Percentiles rank a stretch among this genome's conserved stretches.
phyloP scores from a whole-genome alignment of 176 grass and related monocot species.

The Musa schizocarpa region DNA sequence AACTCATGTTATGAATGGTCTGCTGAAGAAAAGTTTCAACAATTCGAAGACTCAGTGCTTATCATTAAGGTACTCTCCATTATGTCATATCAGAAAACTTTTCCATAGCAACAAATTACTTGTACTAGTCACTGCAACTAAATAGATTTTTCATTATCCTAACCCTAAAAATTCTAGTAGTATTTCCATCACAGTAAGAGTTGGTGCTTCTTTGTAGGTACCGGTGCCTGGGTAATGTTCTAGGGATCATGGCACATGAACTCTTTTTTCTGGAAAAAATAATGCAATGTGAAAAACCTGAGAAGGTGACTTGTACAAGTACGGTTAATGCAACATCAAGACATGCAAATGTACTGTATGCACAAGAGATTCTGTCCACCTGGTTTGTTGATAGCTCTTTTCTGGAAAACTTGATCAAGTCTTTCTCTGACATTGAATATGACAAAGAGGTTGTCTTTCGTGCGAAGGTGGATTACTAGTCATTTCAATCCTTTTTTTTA shows the following conservation, averaged over 20 bases:
- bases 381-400: slow-evolving; percentile 43
- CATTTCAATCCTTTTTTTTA: background rate
- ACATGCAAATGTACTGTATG: slow-evolving; percentile 24
- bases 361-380: slow-evolving; percentile 29
- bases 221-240: slow-evolving; percentile 48
- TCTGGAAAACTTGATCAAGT: slow-evolving; percentile 40
- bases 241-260: slow-evolving; percentile 75
- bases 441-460: slow-evolving; percentile 45
- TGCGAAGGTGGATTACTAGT: slow-evolving; percentile 50
- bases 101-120: slow-evolving; percentile 1
- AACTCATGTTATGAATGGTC: slow-evolving; percentile 23
- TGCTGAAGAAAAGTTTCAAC: slow-evolving; percentile 17
- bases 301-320: slow-evolving; percentile 8
- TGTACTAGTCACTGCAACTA: background rate
- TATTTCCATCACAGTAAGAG: background rate
- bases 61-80: slow-evolving; percentile 35
- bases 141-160: background rate
- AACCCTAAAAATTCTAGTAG: background rate
- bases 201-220: slow-evolving; percentile 35
- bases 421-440: slow-evolving; percentile 43
- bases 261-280: slow-evolving; percentile 69
- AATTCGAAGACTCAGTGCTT: slow-evolving; percentile 21
- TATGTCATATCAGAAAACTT: background rate
- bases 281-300: slow-evolving; percentile 30
- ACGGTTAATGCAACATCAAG: slow-evolving; percentile 26